Evolutionary conservation across 139 green algal genomes (phyloP), one percentile per base, ranked within the genome.

Genomic region (Dunaliella sp.): DNA sequence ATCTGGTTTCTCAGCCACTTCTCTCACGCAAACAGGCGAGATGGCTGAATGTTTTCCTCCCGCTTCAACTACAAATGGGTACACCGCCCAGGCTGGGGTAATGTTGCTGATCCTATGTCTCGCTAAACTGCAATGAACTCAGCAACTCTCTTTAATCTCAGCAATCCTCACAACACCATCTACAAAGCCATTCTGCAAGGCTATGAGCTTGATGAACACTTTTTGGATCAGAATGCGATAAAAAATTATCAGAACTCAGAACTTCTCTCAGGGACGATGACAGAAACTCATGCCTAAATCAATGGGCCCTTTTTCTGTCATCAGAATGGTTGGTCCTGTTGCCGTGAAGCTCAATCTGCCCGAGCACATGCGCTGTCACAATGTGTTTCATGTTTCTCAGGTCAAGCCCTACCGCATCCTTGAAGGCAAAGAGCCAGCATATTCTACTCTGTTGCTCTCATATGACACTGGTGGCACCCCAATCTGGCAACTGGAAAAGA

Each of bases 61-160:
- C 87, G 81, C 21, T 91, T 86, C 35, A 38, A 80, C 2, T 87
- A 57, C n/a, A 75, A 87, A 48, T 90, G 87, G 78, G 21, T 75
- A 3, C 87, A 92, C 80, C 87, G 32, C 30, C 32, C 83, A 25
- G 88, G 88, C 7, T 80, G 75, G 33, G 76, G n/a, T 1, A 92
- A 91, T 75, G 59, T 87, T 32, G 87, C 90, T 83, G 90, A 92
- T 82, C 84, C 87, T 36, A 2, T 91, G 2, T 88, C 77, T 25
- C 84, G 84, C 3, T 65, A 1, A 72, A 36, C 73, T 12, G 73
- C 73, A 32, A 78, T 78, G 73, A 36, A 79, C 58, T 76, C 31
- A 37, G n/a, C 31, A 48, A 38, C 16, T 38, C 25, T 38, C 1
- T 81, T 36, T 81, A 79, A 36, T 36, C 12, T 79, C 30, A 33